Evolutionary conservation across 306 rosid genomes (phyloP), one percentile per base, ranked within the genome.

Genomic region (Trichosanthes truncata): DNA sequence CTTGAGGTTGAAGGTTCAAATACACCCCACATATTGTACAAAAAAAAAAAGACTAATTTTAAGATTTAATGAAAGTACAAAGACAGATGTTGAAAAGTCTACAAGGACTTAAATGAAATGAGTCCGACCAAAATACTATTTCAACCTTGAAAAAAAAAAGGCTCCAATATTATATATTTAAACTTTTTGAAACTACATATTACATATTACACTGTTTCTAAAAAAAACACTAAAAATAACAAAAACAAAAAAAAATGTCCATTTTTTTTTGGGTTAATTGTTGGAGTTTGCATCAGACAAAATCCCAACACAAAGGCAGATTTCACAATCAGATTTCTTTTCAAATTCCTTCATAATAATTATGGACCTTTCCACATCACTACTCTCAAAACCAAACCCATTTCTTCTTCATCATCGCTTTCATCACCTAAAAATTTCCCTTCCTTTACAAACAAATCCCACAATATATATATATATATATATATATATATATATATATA

Each of bases 291-390:
- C 13, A 68, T 20, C 31, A 68, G 75, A 68, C 75, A 68, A 68
- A 68, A 68, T 21, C 33, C 61, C 29, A 66, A 66, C 29, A 66
- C 48, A 66, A 35, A 65, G 46, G 48, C 73, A 66, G 14, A 66
- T 66, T 66, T 66, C 15, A 35, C 46, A 66, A 66, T 66, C 52
- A 68, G 75, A 68, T n/a, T n/a, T 68, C 52, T 68, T 68, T 68
- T 68, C 5, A n/a, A 68, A 40, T 40, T 40, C 33, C 9, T 69
- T 69, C 36, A 43, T 43, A 43, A 69, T 10, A 66, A 66, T 68
- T 41, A 68, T 21, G 75, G 13, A 18, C 18, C 66, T 60, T 40
- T 38, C n/a, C 74, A 38, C 31, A 67, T 36, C 20, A 4, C 35
- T 33, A 62, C 43, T 6, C 48, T 20, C 25, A 7, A 65, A 35